phyloP scores from a whole-genome alignment of 73 alveolate genomes.

The Loxodes magnus region DNA sequence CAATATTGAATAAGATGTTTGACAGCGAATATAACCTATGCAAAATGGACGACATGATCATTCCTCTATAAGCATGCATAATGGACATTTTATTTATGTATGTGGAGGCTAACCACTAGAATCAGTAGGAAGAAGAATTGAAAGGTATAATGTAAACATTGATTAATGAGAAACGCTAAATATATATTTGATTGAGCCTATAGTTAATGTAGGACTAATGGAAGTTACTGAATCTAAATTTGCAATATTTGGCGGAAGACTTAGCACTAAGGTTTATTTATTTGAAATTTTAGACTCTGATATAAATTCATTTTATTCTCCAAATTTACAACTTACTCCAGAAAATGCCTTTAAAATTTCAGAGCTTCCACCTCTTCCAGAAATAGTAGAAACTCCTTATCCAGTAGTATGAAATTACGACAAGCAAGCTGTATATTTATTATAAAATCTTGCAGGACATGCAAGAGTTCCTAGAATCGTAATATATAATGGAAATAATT shows the following conservation, averaged over 20 bases:
- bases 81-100: background rate
- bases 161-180: background rate
- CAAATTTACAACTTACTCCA: no score
- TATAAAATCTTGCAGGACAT: no score
- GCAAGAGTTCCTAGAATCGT: no score
- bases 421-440: no score
- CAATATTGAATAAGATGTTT: background rate
- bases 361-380: no score
- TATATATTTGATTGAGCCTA: background rate
- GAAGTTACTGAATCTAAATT: background rate
- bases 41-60: background rate
- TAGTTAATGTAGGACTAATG: background rate
- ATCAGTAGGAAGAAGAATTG: background rate
- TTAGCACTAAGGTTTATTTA: background rate
- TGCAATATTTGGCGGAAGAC: constrained; percentile 1
- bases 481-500: no score
- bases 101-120: constrained; percentile 4
- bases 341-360: no score
- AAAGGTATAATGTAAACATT: background rate
- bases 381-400: no score
- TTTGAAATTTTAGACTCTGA: background rate
- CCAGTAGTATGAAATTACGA: no score
- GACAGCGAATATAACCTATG: background rate
- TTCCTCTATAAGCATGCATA: background rate
- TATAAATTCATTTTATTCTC: no score